Conservation (phyloP, 2,329 filamentous ascomycete genomes). For the Metarhizium guizhouense region DNA sequence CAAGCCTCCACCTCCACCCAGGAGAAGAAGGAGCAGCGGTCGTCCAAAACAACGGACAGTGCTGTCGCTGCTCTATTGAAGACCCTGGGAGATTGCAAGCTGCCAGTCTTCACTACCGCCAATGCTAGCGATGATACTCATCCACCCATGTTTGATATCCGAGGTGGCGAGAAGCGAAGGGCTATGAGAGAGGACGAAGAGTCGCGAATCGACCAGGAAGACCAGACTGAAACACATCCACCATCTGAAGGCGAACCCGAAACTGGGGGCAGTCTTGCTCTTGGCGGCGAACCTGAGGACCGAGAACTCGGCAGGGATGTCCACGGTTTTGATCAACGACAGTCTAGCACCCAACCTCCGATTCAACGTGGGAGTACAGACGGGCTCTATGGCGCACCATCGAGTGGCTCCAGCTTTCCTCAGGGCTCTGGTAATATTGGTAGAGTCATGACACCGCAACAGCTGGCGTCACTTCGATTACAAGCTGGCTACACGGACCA, state of each 20-base stretch:
- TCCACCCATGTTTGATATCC: slow-evolving; percentile 74
- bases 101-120: slow-evolving; percentile 14
- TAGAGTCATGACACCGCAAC: slow-evolving; percentile 72
- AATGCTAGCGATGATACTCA: slow-evolving; percentile 15
- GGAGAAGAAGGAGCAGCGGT: neutral
- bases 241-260: slow-evolving; percentile 66
- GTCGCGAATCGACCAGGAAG: slow-evolving; percentile 40
- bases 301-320: slow-evolving; percentile 46
- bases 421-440: slow-evolving; percentile 44
- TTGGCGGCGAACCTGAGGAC: slow-evolving; percentile 90
- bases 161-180: slow-evolving; percentile 73
- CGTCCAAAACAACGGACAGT: slow-evolving; percentile 8
- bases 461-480: slow-evolving; percentile 58
- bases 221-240: slow-evolving; percentile 34
- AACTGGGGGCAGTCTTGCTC: slow-evolving; percentile 72
- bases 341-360: slow-evolving; percentile 65
- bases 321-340: slow-evolving; percentile 46
- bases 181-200: slow-evolving; percentile 67
- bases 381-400: slow-evolving; percentile 44
- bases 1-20: neutral
- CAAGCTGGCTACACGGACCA: slow-evolving; percentile 51
- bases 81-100: slow-evolving; percentile 26
- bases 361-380: slow-evolving; percentile 56
- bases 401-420: slow-evolving; percentile 37
- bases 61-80: slow-evolving; percentile 27